Conservation (phyloP, 2,329 filamentous ascomycete genomes). For the Fusarium dimerum region DNA sequence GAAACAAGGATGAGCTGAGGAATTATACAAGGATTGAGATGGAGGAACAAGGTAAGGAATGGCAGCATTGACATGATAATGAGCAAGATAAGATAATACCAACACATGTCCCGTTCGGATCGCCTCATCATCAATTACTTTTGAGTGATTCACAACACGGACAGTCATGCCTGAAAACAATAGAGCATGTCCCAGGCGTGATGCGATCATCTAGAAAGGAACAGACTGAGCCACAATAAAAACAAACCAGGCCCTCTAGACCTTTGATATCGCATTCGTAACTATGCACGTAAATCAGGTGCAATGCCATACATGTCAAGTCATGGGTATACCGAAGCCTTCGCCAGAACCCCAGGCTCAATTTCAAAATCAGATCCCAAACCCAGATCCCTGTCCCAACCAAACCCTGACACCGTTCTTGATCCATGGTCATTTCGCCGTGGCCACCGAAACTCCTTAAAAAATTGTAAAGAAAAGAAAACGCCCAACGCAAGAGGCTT, state of each 20-base stretch:
- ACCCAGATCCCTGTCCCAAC: background rate
- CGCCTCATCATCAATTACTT: too few species aligned
- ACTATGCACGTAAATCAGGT: conserved; percentile 6
- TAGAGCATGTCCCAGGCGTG: too few species aligned
- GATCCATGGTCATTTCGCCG: conserved; percentile 1
- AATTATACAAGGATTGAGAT: background rate
- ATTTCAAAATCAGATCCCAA: conserved; percentile 8
- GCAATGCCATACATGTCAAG: conserved; percentile 20
- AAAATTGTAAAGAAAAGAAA: background rate
- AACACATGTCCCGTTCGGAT: conserved; percentile 18
- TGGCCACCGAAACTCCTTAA: conserved; percentile 14
- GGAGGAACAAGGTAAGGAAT: background rate
- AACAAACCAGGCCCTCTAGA: too few species aligned
- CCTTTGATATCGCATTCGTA: conserved; percentile 10
- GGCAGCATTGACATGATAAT: conserved; percentile 15
- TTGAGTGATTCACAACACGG: too few species aligned
- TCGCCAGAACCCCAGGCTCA: conserved; percentile 10
- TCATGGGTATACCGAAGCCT: conserved; percentile 28
- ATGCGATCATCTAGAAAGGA: background rate
- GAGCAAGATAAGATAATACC: conserved; percentile 27
- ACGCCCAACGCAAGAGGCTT: background rate
- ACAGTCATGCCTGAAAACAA: too few species aligned
- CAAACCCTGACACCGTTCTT: background rate
- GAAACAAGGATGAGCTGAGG: background rate
- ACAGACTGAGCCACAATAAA: background rate